A percentile compares a stretch with the other conserved stretches of the same genome.
Evolutionary conservation across 768 basidiomycete genomes (phyloP).

Genomic region (Boletus subcaerulescens): DNA sequence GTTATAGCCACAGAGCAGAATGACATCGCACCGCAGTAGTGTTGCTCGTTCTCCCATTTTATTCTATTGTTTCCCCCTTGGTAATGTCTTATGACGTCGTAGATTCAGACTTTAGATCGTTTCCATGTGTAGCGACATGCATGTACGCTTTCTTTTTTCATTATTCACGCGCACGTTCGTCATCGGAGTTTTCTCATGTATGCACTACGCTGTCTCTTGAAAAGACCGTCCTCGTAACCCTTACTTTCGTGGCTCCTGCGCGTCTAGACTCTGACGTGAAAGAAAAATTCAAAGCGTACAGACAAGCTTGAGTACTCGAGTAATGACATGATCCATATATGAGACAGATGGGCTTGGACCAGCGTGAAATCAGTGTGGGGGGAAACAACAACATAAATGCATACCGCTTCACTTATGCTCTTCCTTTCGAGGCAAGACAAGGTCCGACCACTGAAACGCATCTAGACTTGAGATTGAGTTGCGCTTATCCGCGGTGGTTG

Average conservation of each 20-base stretch:
- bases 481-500: slow-evolving; percentile 29
- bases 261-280: too few relatives aligned
- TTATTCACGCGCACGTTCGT: slow-evolving; percentile 2
- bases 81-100: slow-evolving; percentile 12
- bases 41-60: slow-evolving; percentile 2
- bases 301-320: neutral
- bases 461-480: slow-evolving; percentile 31
- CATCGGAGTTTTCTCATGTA: slow-evolving; percentile 13
- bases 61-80: slow-evolving; percentile 1
- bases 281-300: neutral
- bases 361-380: neutral
- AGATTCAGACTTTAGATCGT: slow-evolving; percentile 30
- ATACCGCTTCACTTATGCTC: slow-evolving; percentile 16
- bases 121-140: slow-evolving; percentile 12
- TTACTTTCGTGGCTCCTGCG: neutral
- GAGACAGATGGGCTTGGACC: too few relatives aligned
- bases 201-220: slow-evolving; percentile 7
- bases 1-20: slow-evolving; percentile 1
- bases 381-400: neutral
- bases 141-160: slow-evolving; percentile 20
- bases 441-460: slow-evolving; percentile 33
- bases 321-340: too few relatives aligned
- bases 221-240: neutral
- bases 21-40: slow-evolving; percentile 14
- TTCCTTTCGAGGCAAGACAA: slow-evolving; percentile 31